A percentile compares a stretch with the other conserved stretches of the same genome.
Evolutionary conservation across 257 asterid species (phyloP).

Genomic region (Sherardia arvensis): DNA sequence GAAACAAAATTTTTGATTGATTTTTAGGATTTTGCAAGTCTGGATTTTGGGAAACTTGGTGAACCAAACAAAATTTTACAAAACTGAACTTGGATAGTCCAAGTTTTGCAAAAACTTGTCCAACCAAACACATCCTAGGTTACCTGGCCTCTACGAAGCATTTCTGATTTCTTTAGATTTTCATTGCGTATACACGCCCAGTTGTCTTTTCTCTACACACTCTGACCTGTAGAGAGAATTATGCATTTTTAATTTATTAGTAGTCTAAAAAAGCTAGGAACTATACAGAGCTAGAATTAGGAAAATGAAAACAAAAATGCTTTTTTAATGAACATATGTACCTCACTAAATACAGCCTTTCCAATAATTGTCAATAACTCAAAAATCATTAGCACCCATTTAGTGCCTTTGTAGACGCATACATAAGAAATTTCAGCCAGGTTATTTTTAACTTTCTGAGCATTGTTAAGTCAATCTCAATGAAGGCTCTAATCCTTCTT

Average conservation of each 20-base stretch:
- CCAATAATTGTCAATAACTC: conserved; percentile 95
- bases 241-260: no score
- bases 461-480: conserved; percentile 55
- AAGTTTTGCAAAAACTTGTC: no score
- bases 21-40: no score
- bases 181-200: conserved; percentile 93
- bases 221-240: conserved; percentile 55
- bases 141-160: conserved; percentile 99
- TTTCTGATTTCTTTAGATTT: conserved; percentile 96
- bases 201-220: conserved; percentile 90
- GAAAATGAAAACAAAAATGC: background rate
- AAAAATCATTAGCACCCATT: conserved; percentile 89
- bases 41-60: no score
- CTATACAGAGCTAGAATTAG: no score
- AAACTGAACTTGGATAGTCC: no score
- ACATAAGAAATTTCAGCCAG: conserved; percentile 66
- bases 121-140: no score
- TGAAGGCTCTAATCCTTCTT: conserved; percentile 10
- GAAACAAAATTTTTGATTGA: no score
- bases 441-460: conserved; percentile 91
- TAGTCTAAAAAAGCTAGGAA: no score
- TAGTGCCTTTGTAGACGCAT: conserved; percentile 98
- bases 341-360: conserved; percentile 99
- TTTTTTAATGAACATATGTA: conserved; percentile 17
- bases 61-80: no score